Evolutionary conservation across 202 grass and related monocot species (phyloP).

Genomic region (Cymbopogon flexuosus): DNA sequence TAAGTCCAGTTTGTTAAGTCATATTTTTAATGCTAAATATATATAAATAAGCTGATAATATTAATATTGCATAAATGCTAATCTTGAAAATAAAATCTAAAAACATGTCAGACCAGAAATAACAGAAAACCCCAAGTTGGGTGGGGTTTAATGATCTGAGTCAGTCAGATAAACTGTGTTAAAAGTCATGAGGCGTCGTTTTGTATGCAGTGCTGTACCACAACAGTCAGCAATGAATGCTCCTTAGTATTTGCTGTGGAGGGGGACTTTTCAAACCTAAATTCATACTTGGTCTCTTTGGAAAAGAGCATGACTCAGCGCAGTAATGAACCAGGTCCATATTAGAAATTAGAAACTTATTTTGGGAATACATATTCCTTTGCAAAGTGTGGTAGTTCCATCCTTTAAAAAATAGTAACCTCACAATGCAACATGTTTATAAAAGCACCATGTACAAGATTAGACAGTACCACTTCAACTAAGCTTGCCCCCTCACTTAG

Average conservation of each 20-base stretch:
- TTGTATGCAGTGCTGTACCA: not conserved
- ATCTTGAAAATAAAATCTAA: not conserved
- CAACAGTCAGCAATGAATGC: not conserved
- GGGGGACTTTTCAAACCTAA: not conserved
- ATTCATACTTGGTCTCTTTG: not conserved
- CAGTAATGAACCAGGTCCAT: not conserved
- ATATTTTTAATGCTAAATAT: slow-evolving; percentile 4
- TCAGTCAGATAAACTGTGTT: not conserved
- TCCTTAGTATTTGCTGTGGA: slow-evolving; percentile 4
- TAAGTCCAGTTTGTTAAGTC: not conserved
- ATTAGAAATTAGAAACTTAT: slow-evolving; percentile 19
- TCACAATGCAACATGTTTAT: not conserved
- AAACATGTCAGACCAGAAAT: not conserved
- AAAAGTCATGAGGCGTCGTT: not conserved
- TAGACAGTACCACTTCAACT: slow-evolving; percentile 83
- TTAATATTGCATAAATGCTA: not conserved
- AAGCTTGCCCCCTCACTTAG: slow-evolving; percentile 84
- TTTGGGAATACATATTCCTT: slow-evolving; percentile 7
- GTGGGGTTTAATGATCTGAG: not conserved
- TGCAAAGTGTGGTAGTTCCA: not conserved
- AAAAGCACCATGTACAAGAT: slow-evolving; percentile 23
- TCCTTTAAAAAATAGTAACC: not conserved
- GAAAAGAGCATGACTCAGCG: not conserved
- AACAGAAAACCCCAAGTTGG: not conserved
- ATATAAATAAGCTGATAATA: not conserved